Conservation (phyloP, 2,329 filamentous ascomycete species). For the Leptodontidium sp. region DNA sequence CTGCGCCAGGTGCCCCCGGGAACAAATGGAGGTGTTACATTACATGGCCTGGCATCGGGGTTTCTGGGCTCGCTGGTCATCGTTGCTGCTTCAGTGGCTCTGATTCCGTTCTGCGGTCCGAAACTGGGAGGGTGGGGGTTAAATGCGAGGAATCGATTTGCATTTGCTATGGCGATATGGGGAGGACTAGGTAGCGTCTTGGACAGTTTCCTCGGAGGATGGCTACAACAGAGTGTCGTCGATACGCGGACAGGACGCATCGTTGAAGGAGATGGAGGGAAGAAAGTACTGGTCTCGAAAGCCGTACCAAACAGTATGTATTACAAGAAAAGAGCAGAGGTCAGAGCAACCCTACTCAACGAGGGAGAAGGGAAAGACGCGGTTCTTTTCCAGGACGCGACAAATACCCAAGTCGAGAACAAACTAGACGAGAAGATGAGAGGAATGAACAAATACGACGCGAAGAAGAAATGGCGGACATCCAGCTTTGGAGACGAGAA, state of each 20-base stretch:
- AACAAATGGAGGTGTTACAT: conserved; percentile 91
- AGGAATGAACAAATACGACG: conserved; percentile 58
- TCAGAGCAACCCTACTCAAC: conserved; percentile 53
- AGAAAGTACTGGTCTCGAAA: conserved; percentile 58
- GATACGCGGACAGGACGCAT: conserved; percentile 87
- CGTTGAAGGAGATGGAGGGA: conserved; percentile 84
- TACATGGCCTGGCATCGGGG: conserved; percentile 77
- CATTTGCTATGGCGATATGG: conserved; percentile 69
- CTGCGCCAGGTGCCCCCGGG: conserved; percentile 84
- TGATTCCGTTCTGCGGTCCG: conserved; percentile 71
- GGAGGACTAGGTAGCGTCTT: conserved; percentile 83
- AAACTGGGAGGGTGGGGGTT: conserved; percentile 58
- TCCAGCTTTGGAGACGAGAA: conserved; percentile 64
- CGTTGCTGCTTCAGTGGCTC: conserved; percentile 67
- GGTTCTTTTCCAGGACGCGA: conserved; percentile 48
- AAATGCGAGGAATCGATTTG: conserved; percentile 57
- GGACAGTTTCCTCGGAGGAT: conserved; percentile 86
- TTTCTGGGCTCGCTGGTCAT: conserved; percentile 75
- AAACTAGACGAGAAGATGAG: conserved; percentile 48
- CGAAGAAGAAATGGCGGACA: conserved; percentile 58
- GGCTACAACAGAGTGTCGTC: conserved; percentile 85
- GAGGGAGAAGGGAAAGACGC: conserved; percentile 54
- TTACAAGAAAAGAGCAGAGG: conserved; percentile 48
- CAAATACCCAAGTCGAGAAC: conserved; percentile 45
- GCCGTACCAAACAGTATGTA: conserved; percentile 43